Percentiles rank a stretch among this genome's conserved stretches.
Evolutionary conservation across 257 asterid genomes (phyloP).

Genomic region (Haberlea rhodopensis): DNA sequence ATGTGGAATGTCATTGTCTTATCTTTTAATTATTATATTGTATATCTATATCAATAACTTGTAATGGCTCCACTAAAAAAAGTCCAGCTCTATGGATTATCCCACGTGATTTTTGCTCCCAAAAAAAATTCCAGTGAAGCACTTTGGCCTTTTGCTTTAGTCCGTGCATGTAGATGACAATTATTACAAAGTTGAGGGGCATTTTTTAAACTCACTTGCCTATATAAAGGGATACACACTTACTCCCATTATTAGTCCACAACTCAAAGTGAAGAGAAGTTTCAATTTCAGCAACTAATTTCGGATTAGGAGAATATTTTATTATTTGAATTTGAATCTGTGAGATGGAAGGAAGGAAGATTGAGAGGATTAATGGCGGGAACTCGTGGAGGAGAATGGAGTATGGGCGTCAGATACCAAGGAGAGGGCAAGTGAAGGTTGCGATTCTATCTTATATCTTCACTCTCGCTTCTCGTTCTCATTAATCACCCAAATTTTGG

Average conservation of each 20-base stretch:
- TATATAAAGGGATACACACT: too few species aligned
- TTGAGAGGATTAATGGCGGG: constrained; percentile 40
- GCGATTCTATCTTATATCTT: constrained; percentile 55
- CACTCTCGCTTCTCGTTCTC: constrained; percentile 38
- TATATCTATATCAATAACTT: too few species aligned
- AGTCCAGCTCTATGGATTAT: background rate
- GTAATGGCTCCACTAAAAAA: too few species aligned
- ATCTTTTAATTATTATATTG: too few species aligned
- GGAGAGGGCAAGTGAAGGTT: constrained; percentile 66
- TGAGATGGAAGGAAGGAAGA: constrained; percentile 47
- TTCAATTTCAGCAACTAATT: background rate
- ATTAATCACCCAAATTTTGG: background rate
- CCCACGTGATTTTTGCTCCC: background rate
- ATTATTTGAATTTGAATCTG: too few species aligned
- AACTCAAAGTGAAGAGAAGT: background rate
- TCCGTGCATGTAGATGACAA: background rate
- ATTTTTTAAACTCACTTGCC: background rate
- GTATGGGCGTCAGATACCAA: constrained; percentile 60
- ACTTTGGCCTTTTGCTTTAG: background rate
- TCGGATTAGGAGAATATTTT: too few species aligned
- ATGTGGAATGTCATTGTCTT: too few species aligned
- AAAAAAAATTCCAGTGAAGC: background rate
- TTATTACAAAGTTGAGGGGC: background rate
- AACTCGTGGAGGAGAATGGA: constrained; percentile 33
- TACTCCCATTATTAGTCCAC: too few species aligned